phyloP scores from a whole-genome alignment of 208 protist genomes.

The Leishmania tropica region DNA sequence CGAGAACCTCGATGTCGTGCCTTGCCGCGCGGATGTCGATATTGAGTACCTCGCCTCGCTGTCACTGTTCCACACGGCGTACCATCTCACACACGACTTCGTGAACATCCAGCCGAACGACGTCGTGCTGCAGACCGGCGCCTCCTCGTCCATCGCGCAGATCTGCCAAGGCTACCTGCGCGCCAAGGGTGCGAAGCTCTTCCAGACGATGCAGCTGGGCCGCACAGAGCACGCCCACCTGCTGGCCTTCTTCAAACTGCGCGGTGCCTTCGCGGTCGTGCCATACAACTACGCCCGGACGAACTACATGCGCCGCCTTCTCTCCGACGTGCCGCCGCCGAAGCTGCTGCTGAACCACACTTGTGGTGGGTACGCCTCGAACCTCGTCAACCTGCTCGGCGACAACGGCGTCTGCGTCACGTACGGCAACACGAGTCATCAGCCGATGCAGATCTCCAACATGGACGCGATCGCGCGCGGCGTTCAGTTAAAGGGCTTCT shows the following conservation, averaged over 20 bases:
- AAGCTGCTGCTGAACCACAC: constrained; percentile 96
- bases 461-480: constrained; percentile 92
- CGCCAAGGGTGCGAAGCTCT: constrained; percentile 87
- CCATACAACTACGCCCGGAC: constrained; percentile 87
- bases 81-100: constrained; percentile 95
- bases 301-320: constrained; percentile 91
- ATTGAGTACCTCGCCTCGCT: constrained; percentile 94
- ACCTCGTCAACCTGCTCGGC: constrained; percentile 90
- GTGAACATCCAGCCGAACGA: constrained; percentile 91
- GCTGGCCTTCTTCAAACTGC: constrained; percentile 83
- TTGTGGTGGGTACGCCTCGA: constrained; percentile 90
- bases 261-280: constrained; percentile 83
- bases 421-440: constrained; percentile 96
- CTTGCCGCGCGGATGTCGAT: constrained; percentile 88
- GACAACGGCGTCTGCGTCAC: constrained; percentile 94
- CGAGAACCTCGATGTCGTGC: constrained; percentile 86
- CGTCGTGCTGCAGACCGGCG: constrained; percentile 87
- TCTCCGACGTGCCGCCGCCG: constrained; percentile 93
- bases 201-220: constrained; percentile 90
- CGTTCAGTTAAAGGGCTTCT: constrained; percentile 93
- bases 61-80: constrained; percentile 96
- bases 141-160: constrained; percentile 84
- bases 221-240: constrained; percentile 88
- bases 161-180: constrained; percentile 90
- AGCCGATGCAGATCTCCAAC: constrained; percentile 94